Evolutionary conservation across 1,284 basidiomycete genomes (phyloP), one percentile per base, ranked within the genome.

Genomic region (Puccinia novopanici): DNA sequence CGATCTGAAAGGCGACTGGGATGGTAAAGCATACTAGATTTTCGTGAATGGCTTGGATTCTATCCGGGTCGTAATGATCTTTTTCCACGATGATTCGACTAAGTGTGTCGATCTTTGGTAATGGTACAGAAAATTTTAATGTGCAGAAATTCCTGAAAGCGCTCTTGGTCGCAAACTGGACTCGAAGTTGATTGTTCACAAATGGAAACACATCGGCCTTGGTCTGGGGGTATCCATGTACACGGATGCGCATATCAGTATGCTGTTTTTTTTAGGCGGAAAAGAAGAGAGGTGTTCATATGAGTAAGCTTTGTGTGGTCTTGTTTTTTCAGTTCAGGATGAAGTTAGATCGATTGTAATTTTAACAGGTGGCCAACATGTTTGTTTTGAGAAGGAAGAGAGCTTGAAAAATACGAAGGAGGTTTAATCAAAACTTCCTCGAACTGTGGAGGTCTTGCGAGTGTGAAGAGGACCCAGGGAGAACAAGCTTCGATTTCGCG

Each of bases 161-260:
- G n/a, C n/a, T 27, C 15, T 68, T 42, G 22, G 5, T 68, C n/a
- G 67, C 42, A 34, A 68, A 68, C 27, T 68, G 67, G 27, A 68
- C 34, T 50, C 67, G 67, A 68, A 68, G 42, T 68, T 68, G 67
- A 50, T 68, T 50, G 30, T 68, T 68, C 42, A 68, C 67, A 68
- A 68, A 68, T 17, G 67, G 67, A 15, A 68, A 50, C 24, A 42
- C 67, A 42, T 68, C 48, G 48, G 67, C 67, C 48, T 22, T 68
- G 42, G 42, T 45, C 9, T 68, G 67, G 6, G 48, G 15, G 67
- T 48, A 68, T 68, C 42, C 67, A 45, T 50, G 42, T 3, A 68
- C 67, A 13, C 67, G 67, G 40, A 34, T 68, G 48, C 67, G 67
- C 3, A 19, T 24, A 68, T 40, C 67, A n/a, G 24, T 9, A 40